phyloP scores from a whole-genome alignment of 2,329 filamentous ascomycete species.

The Arachnopeziza araneosa region DNA sequence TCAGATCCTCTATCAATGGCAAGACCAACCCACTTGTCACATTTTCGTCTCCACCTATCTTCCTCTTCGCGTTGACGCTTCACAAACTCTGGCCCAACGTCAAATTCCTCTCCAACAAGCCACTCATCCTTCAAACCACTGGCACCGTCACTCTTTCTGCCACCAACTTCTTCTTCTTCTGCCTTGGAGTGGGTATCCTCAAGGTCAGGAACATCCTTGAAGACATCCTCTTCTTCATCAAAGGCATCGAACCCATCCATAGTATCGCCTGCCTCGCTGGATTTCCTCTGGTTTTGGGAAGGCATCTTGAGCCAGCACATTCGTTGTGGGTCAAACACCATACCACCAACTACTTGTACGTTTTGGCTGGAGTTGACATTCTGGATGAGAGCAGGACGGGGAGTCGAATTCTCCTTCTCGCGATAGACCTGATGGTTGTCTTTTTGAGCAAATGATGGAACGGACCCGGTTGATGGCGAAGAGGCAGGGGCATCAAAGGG shows the following conservation, averaged over 20 bases:
- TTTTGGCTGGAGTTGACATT: conserved; percentile 81
- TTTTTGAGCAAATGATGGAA: conserved; percentile 42
- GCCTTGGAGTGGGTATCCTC: conserved; percentile 50
- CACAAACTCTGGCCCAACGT: conserved; percentile 92
- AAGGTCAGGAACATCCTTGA: conserved; percentile 90
- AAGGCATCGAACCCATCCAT: conserved; percentile 63
- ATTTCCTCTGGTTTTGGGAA: conserved; percentile 37
- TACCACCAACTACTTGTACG: conserved; percentile 91
- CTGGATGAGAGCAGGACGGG: conserved; percentile 77
- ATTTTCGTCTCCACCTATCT: conserved; percentile 82
- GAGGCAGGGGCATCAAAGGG: conserved; percentile 66
- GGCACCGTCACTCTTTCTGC: conserved; percentile 47
- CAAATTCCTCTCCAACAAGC: conserved; percentile 92
- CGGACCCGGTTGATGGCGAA: conserved; percentile 46
- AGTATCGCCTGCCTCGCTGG: conserved; percentile 47
- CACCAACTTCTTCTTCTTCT: conserved; percentile 39
- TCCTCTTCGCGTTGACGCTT: conserved; percentile 86
- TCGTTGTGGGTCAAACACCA: conserved; percentile 94
- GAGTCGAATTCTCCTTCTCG: conserved; percentile 54
- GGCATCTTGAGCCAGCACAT: conserved; percentile 95
- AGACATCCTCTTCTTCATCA: conserved; percentile 84
- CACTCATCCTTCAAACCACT: conserved; percentile 62
- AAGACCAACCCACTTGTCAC: conserved; percentile 73
- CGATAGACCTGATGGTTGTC: conserved; percentile 44
- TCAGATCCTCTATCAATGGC: conserved; percentile 45